Percentiles rank a stretch among this genome's conserved stretches.
Evolutionary conservation across 2,329 filamentous ascomycete genomes (phyloP).

Genomic region (Ascochyta clinopodiicola): DNA sequence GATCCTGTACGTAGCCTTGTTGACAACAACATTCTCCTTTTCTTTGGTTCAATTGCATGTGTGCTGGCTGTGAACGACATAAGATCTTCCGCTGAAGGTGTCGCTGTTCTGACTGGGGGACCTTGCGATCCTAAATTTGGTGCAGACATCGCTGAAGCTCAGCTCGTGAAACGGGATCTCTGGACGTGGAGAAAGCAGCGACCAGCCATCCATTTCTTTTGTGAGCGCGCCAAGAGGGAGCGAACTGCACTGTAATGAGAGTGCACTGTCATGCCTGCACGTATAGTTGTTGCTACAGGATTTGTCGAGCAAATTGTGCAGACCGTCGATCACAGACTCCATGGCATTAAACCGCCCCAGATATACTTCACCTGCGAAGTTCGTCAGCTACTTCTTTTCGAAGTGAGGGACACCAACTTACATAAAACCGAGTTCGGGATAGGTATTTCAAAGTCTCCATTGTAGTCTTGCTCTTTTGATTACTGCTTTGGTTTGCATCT

Average conservation of each 20-base stretch:
- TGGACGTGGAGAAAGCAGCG: background rate
- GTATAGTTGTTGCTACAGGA: background rate
- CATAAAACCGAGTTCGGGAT: background rate
- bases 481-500: constrained; percentile 7
- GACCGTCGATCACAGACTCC: background rate
- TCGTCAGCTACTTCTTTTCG: background rate
- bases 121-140: background rate
- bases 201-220: background rate
- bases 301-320: constrained; percentile 10
- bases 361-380: constrained; percentile 9
- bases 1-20: too few species aligned
- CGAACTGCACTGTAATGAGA: background rate
- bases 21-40: too few species aligned
- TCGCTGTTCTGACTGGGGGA: background rate
- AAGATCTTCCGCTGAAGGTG: background rate
- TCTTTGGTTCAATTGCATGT: too few species aligned
- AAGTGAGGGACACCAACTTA: background rate
- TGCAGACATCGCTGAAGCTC: background rate
- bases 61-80: background rate
- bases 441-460: constrained; percentile 8
- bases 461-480: constrained; percentile 5
- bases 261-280: background rate
- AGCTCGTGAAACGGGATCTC: background rate
- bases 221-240: background rate
- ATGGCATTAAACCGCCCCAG: constrained; percentile 3